Conservation (phyloP, 441 rosid species). For the Syzygium malaccense region DNA sequence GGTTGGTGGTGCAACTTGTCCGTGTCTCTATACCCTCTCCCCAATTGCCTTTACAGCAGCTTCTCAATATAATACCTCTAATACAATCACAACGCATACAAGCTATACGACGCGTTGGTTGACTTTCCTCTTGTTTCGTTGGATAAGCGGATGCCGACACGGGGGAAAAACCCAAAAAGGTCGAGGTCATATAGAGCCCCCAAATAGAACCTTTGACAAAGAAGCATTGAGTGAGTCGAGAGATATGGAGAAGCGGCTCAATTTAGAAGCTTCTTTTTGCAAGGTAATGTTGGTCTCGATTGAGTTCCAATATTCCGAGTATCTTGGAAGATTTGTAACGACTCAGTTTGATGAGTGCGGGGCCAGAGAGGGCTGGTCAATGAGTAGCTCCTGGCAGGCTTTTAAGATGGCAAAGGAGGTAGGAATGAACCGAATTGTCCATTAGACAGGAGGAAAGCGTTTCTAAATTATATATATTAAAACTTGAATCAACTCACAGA, state of each 20-base stretch:
- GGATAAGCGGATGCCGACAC: not conserved
- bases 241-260: not conserved
- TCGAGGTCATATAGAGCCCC: not conserved
- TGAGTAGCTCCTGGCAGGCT: too few species aligned
- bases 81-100: not conserved
- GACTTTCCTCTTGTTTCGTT: not conserved
- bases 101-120: not conserved
- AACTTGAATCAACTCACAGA: too few species aligned
- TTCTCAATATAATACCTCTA: not conserved
- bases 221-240: not conserved
- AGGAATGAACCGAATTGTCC: too few species aligned
- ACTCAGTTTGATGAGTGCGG: too few species aligned
- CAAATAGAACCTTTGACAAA: not conserved
- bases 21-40: not conserved
- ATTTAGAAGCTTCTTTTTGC: not conserved
- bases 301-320: not conserved
- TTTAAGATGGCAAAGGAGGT: too few species aligned
- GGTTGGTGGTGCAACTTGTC: not conserved
- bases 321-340: not conserved
- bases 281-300: not conserved
- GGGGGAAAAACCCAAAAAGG: not conserved
- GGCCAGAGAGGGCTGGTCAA: too few species aligned
- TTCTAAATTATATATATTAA: too few species aligned
- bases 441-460: too few species aligned
- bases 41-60: not conserved